A percentile compares a stretch with the other conserved stretches of the same genome.
Evolutionary conservation across 345 rosid species (phyloP).

Genomic region (Balakata baccata): DNA sequence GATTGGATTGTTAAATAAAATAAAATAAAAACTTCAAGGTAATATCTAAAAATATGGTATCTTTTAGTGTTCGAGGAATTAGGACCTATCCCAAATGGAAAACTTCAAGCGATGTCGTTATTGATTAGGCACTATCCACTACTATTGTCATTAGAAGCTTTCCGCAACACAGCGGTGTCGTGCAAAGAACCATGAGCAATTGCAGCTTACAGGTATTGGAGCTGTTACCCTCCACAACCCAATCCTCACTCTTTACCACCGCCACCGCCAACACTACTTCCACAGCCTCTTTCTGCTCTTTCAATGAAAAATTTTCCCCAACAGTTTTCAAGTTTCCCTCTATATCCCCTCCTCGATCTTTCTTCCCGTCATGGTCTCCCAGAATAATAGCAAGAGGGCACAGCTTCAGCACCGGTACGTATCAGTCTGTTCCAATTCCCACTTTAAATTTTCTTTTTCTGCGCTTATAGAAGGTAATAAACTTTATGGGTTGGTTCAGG

Average conservation of each 20-base stretch:
- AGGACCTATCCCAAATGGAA: no score
- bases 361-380: slow-evolving; percentile 18
- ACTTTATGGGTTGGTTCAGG: slow-evolving; percentile 30
- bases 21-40: no score
- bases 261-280: slow-evolving; percentile 7
- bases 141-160: no score
- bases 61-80: no score
- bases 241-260: slow-evolving; percentile 18
- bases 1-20: no score
- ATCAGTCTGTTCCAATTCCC: neutral
- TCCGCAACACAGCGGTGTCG: neutral
- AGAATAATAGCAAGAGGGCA: slow-evolving; percentile 12
- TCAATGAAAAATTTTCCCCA: slow-evolving; percentile 24
- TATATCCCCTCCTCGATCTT: slow-evolving; percentile 23
- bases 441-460: neutral
- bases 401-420: slow-evolving; percentile 28
- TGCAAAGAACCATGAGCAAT: slow-evolving; percentile 18
- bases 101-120: no score
- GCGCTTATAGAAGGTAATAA: neutral
- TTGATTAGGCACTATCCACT: no score
- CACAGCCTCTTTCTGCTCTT: slow-evolving; percentile 22
- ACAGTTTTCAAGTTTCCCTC: slow-evolving; percentile 18
- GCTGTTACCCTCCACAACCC: slow-evolving; percentile 21
- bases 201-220: slow-evolving; percentile 14
- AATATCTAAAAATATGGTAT: no score